Base-by-base conservation (phyloP, 345 rosid species). In the Cardamine occulta region DNA sequence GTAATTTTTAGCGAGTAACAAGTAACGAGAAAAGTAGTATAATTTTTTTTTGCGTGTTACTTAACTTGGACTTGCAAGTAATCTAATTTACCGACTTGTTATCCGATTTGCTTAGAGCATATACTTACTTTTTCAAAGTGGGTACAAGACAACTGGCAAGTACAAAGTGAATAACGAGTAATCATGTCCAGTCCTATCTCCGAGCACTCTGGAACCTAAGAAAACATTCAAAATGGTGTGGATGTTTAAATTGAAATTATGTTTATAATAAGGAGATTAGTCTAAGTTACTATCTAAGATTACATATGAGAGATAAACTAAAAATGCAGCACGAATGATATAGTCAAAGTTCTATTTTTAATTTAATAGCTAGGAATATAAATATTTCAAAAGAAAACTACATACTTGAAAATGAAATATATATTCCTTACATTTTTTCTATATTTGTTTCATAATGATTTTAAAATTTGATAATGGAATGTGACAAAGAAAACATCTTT, bases 401-500 rank as follows among this genome's bases (percentile, higher is more conserved):
- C 28, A 37, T 64, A 35, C 48, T 57, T 57, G 40, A 34, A 74
- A 66, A 57, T 34, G 31, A 19, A 19, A 19, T 4, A 34, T 34
- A 32, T 23, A 64, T 47, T 45, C 39, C 59, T 24, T 56, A 21
- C 58, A 2, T 45, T 14, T 47, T 11, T 44, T 42, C 3, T 9
- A 23, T 15, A 23, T 32, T 26, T 49, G 2, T 12, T 23, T 32
- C 49, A 37, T 7, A n/a, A 34, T 24, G 66, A 73, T 73, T 28
- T 24, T 35, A 0, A 49, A 14, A 26, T 39, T 18, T 58, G 65
- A 15, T 68, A 68, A 76, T 76, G 72, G 76, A 55, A 77, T 57
- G 26, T 70, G 76, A 77, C 80, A 71, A 57, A 70, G 76, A 71
- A 69, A 76, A 69, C 66, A 76, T 70, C 29, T 76, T 70, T 71